phyloP scores from a whole-genome alignment of 257 asterid genomes.

The Jacaranda mimosifolia region DNA sequence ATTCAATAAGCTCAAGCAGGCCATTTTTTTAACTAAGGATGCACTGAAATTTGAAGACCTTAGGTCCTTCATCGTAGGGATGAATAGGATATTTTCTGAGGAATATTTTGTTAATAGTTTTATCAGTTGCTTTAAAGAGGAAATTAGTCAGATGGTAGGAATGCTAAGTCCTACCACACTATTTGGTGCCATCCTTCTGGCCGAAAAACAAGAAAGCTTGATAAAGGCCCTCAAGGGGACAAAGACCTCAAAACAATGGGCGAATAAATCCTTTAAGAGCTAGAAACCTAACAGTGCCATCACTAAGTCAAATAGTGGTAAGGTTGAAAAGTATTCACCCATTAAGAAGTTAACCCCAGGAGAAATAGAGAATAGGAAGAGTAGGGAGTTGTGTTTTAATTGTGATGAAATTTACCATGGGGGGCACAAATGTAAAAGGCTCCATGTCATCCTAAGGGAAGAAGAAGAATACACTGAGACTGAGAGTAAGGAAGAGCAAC shows the following conservation, averaged over 20 bases:
- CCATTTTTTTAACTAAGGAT: too few relatives aligned
- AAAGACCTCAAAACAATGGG: too few relatives aligned
- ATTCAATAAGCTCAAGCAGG: not conserved
- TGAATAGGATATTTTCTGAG: not conserved
- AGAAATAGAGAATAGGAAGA: not conserved
- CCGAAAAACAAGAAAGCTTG: too few relatives aligned
- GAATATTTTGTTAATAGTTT: not conserved
- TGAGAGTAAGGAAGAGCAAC: not conserved
- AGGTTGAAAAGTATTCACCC: not conserved
- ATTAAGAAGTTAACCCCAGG: not conserved
- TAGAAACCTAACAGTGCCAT: not conserved
- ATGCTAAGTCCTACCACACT: too few relatives aligned
- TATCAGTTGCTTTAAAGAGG: not conserved
- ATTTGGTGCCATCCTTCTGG: too few relatives aligned
- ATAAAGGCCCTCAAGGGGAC: too few relatives aligned
- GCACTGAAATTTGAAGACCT: not conserved
- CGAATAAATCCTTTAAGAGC: too few relatives aligned
- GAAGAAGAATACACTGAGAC: not conserved
- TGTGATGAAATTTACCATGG: not conserved
- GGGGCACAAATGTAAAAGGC: not conserved
- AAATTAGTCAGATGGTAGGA: not conserved
- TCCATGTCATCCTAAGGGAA: not conserved
- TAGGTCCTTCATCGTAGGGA: not conserved
- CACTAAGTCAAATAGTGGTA: not conserved
- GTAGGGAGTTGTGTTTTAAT: too few relatives aligned